phyloP scores from a whole-genome alignment of 805 yeast genomes.

The Candida glaebosa region DNA sequence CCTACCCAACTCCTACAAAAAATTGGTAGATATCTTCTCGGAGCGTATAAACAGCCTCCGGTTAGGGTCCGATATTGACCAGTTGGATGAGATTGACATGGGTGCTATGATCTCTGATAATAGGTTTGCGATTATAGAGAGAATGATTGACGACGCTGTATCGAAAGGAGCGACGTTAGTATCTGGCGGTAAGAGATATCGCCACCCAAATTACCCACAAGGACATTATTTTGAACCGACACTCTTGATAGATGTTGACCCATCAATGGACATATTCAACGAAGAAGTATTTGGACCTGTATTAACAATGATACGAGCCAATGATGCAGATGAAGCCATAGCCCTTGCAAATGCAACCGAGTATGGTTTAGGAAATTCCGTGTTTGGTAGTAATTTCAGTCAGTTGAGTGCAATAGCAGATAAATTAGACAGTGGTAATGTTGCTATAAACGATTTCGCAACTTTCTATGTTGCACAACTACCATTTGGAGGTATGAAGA shows the following conservation, averaged over 20 bases:
- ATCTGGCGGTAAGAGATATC: conserved; percentile 75
- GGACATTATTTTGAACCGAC: conserved; percentile 96
- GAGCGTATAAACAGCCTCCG: conserved; percentile 60
- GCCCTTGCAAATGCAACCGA: conserved; percentile 77
- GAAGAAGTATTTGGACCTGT: conserved; percentile 96
- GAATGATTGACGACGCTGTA: conserved; percentile 70
- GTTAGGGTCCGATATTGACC: conserved; percentile 90
- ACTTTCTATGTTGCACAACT: conserved; percentile 92
- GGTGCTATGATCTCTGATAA: conserved; percentile 90
- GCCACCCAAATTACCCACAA: conserved; percentile 90
- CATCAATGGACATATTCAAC: conserved; percentile 71
- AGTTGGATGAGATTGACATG: conserved; percentile 85
- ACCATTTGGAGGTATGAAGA: conserved; percentile 94
- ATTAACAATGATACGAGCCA: conserved; percentile 73
- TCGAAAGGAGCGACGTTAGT: conserved; percentile 74
- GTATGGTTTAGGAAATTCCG: conserved; percentile 89
- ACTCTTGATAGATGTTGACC: conserved; percentile 73
- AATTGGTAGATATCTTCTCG: conserved; percentile 53
- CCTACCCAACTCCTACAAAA: conserved; percentile 63
- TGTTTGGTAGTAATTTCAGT: conserved; percentile 65
- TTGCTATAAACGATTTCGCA: conserved; percentile 97
- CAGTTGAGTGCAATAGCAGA: conserved; percentile 63
- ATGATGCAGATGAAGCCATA: conserved; percentile 62
- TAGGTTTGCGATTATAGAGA: conserved; percentile 67
- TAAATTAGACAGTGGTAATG: conserved; percentile 76